Evolutionary conservation across 2,329 filamentous ascomycete genomes (phyloP), one percentile per base, ranked within the genome.

Genomic region (Pseudogymnoascus sp.): DNA sequence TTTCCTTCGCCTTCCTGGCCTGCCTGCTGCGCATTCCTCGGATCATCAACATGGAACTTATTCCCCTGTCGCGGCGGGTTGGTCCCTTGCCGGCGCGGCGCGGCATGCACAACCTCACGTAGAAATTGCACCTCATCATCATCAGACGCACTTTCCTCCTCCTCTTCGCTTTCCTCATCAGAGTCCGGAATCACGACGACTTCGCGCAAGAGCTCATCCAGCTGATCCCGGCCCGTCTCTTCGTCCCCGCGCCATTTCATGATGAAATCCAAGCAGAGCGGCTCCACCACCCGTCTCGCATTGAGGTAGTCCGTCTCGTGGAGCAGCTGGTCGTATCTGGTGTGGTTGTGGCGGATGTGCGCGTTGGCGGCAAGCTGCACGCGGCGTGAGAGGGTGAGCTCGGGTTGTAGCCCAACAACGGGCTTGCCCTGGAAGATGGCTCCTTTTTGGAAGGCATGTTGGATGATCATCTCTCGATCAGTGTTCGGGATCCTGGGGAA

Each of bases 211-310:
- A 88, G 87, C 71, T 88, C 85, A 64, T 88, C 85, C 15, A 88
- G 78, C 71, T 87, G 83, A 69, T 88, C 85, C 60, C 85, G 82
- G 26, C 86, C 86, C 17, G 82, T 87, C 72, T 88, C 86, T 72
- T 88, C 86, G 68, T 88, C 86, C 63, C 86, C 86, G 76, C 86
- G 85, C 86, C 86, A 88, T 82, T 87, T 87, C 78, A 87, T 82
- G 73, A 88, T 82, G 62, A 85, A 78, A 68, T 87, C 85, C 53
- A 88, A 76, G 67, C 86, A 88, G 13, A 85, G 76, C 33, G 79
- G 74, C 68, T 87, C 83, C 50, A 87, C 84, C 42, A 80, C 80
- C 74, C 82, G 86, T 66, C 86, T 79, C 62, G 85, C 84, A 69
- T 83, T 84, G 61, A 78, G 75, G 78, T 83, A 87, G 17, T 75